Evolutionary conservation across 371 early-diverging fungal genomes (phyloP).

Genomic region (Lichtheimia corymbifera): DNA sequence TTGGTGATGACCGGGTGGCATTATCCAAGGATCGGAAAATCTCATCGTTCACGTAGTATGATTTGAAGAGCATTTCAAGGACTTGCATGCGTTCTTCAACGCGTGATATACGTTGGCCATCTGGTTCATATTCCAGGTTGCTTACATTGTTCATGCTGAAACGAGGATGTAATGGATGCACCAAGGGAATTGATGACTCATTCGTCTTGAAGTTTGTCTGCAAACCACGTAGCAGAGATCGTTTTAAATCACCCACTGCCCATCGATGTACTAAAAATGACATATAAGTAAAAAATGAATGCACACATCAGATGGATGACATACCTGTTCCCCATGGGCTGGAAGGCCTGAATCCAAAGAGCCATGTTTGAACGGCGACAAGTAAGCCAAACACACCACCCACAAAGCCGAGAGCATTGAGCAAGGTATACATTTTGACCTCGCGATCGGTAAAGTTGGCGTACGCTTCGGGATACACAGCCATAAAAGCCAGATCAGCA

Average conservation of each 20-base stretch:
- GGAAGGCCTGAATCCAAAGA: conserved; percentile 49
- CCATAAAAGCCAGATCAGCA: conserved; percentile 31
- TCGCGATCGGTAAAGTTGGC: conserved; percentile 32
- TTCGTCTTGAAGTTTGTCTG: conserved; percentile 36
- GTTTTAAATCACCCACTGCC: conserved; percentile 47
- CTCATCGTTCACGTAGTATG: conserved; percentile 39
- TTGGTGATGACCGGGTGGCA: conserved; percentile 19
- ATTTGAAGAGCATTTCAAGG: conserved; percentile 33
- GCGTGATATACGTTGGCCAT: conserved; percentile 18
- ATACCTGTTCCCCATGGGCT: conserved; percentile 43
- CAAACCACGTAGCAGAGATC: conserved; percentile 40
- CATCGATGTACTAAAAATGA: conserved; percentile 40
- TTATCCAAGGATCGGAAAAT: conserved; percentile 43
- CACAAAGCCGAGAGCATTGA: conserved; percentile 50
- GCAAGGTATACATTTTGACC: conserved; percentile 47
- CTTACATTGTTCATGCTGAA: conserved; percentile 33
- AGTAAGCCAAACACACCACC: conserved; percentile 54
- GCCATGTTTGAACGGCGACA: conserved; percentile 43
- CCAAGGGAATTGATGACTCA: conserved; percentile 41
- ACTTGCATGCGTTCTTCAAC: conserved; percentile 34
- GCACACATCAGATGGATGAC: no score
- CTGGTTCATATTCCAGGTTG: conserved; percentile 19
- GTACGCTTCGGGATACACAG: conserved; percentile 29
- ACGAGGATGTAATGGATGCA: conserved; percentile 46
- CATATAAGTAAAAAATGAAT: no score